Percentiles rank a stretch among this genome's conserved stretches.
Evolutionary conservation across 2,329 filamentous ascomycete species (phyloP).

Genomic region (Aureobasidium namibiae): DNA sequence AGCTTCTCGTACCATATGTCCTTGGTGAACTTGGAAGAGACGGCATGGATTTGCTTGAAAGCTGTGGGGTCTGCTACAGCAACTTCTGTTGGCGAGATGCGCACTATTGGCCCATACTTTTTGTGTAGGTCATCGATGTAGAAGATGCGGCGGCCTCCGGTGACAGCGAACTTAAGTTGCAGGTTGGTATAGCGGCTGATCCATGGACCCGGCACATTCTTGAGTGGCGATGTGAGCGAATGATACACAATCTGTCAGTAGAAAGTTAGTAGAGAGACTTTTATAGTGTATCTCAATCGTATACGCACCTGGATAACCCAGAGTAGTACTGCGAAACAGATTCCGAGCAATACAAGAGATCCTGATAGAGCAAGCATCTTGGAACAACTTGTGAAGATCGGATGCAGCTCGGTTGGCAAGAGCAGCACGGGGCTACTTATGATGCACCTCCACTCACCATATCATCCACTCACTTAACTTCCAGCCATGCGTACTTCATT

Average conservation of each 20-base stretch:
- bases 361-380: constrained; percentile 4
- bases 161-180: constrained; percentile 30
- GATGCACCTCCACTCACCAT: background rate
- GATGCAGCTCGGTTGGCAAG: background rate
- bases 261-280: background rate
- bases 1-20: constrained; percentile 23
- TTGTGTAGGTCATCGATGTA: constrained; percentile 32
- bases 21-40: constrained; percentile 23
- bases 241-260: background rate
- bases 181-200: constrained; percentile 21
- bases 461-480: background rate
- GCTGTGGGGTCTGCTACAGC: constrained; percentile 22
- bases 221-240: constrained; percentile 19
- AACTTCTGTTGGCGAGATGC: constrained; percentile 25
- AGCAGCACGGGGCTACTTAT: background rate
- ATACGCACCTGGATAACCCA: background rate
- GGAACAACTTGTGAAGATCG: background rate
- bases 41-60: constrained; percentile 25
- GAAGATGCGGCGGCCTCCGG: constrained; percentile 31
- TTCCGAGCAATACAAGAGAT: background rate
- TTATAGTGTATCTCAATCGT: too few relatives aligned
- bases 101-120: constrained; percentile 33
- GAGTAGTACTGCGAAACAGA: background rate
- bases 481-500: too few relatives aligned
- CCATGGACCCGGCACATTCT: constrained; percentile 24